phyloP scores from a whole-genome alignment of 164 flowering plant species.

The Vitis amurensis region DNA sequence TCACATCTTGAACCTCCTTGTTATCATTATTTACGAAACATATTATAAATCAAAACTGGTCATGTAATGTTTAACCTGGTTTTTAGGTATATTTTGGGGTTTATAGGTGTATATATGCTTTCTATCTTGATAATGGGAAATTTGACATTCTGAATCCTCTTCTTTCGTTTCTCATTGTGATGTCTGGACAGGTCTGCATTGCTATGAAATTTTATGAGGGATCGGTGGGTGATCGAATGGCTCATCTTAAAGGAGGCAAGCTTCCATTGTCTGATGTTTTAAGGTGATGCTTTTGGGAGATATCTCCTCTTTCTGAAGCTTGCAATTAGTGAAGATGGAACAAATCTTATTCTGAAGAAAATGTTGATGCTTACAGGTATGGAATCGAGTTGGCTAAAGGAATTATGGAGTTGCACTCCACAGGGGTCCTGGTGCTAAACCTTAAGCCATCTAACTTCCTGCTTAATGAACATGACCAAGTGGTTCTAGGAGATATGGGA shows the following conservation, averaged over 20 bases:
- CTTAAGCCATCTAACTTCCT: conserved; percentile 85
- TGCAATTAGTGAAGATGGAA: too few species aligned
- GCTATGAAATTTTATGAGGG: conserved; percentile 90
- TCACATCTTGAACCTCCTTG: too few species aligned
- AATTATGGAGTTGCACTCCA: conserved; percentile 63
- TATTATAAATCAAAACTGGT: too few species aligned
- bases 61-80: too few species aligned
- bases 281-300: conserved; percentile 46
- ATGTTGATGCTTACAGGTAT: conserved; percentile 50
- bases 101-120: too few species aligned
- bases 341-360: too few species aligned
- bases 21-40: too few species aligned
- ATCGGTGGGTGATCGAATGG: conserved; percentile 78
- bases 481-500: conserved; percentile 76
- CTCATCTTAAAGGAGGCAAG: conserved; percentile 65
- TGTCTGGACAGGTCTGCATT: conserved; percentile 57
- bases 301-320: too few species aligned
- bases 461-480: conserved; percentile 64
- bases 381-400: conserved; percentile 74
- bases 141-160: too few species aligned
- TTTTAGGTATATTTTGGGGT: too few species aligned
- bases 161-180: too few species aligned
- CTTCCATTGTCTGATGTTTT: conserved; percentile 66
- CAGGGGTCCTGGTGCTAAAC: conserved; percentile 68
- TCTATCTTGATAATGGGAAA: too few species aligned